These are phyloP conservation scores for Entomortierella chlamydospora DNA, from an alignment of 192 early-diverging fungal genomes.

Conservation along the genomic window DNA sequence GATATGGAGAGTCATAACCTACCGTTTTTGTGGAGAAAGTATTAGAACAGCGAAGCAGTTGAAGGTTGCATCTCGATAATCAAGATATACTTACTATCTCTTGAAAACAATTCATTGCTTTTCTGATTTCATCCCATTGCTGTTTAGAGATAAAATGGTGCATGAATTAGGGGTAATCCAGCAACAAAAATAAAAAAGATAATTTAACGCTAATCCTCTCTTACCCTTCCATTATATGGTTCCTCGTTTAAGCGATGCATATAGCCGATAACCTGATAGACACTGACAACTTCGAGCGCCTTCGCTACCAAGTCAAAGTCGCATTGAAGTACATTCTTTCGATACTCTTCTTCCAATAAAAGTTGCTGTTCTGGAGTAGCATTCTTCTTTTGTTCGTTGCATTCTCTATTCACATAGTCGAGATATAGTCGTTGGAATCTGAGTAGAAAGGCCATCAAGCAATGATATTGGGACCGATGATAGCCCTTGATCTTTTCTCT, in stretches of 20 bases:
- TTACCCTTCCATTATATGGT: conserved; percentile 25
- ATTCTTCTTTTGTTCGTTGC: conserved; percentile 16
- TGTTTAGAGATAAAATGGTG: no score
- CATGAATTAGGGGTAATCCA: no score
- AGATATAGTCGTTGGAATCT: conserved; percentile 38
- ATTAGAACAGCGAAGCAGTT: no score
- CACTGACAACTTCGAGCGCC: conserved; percentile 33
- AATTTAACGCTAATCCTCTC: no score
- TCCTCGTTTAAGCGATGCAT: conserved; percentile 45
- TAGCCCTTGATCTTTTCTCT: conserved; percentile 54
- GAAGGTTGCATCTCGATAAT: no score
- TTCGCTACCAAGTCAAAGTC: conserved; percentile 56
- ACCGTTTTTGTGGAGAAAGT: neutral
- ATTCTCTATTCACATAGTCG: conserved; percentile 25
- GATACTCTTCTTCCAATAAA: conserved; percentile 12
- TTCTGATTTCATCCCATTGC: conserved; percentile 64
- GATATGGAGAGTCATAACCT: conserved; percentile 62
- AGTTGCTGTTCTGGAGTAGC: neutral
- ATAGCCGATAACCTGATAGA: conserved; percentile 46
- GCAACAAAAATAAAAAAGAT: no score
- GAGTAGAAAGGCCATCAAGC: conserved; percentile 55
- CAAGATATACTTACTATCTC: conserved; percentile 62
- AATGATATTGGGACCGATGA: conserved; percentile 55
- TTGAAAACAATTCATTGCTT: conserved; percentile 68
- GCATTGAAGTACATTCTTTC: conserved; percentile 12